A percentile compares a stretch with the other conserved stretches of the same genome.
Conservation (phyloP, 345 rosid species). For the Corchorus capsularis region DNA sequence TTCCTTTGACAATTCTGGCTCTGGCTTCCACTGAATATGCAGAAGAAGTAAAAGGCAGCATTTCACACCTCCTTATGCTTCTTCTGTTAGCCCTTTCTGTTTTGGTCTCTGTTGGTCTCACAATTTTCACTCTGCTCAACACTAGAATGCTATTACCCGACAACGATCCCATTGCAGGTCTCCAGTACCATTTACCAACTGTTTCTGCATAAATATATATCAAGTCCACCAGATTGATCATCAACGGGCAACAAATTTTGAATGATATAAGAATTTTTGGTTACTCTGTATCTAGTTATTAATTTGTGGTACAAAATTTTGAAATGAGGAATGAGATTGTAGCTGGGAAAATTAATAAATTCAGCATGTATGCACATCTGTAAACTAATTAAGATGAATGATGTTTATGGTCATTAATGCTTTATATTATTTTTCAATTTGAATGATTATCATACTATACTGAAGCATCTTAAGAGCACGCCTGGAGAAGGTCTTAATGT, state of each 20-base stretch:
- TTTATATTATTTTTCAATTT: not conserved
- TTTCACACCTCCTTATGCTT: conserved; percentile 28
- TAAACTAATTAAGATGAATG: not conserved
- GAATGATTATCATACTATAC: not conserved
- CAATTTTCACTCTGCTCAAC: conserved; percentile 28
- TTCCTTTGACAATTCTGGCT: conserved; percentile 43
- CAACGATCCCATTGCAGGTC: conserved; percentile 21
- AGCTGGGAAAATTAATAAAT: not conserved
- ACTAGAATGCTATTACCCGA: conserved; percentile 34
- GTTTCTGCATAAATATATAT: conserved; percentile 1
- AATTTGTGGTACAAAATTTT: not conserved
- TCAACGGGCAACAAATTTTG: not conserved
- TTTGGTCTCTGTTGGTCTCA: conserved; percentile 30
- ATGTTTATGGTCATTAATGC: not conserved
- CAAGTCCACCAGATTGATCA: not conserved
- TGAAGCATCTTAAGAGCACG: too few relatives aligned
- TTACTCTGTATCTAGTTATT: not conserved
- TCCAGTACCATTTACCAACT: conserved; percentile 15
- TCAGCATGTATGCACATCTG: not conserved
- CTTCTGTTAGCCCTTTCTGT: conserved; percentile 33
- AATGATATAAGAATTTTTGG: not conserved
- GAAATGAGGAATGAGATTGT: not conserved
- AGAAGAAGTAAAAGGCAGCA: conserved; percentile 28
- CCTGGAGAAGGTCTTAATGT: too few relatives aligned
- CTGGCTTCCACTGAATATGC: conserved; percentile 40